Evolutionary conservation across 163 green algal species (phyloP).

Genomic region (Trebouxia gelatinosa): DNA sequence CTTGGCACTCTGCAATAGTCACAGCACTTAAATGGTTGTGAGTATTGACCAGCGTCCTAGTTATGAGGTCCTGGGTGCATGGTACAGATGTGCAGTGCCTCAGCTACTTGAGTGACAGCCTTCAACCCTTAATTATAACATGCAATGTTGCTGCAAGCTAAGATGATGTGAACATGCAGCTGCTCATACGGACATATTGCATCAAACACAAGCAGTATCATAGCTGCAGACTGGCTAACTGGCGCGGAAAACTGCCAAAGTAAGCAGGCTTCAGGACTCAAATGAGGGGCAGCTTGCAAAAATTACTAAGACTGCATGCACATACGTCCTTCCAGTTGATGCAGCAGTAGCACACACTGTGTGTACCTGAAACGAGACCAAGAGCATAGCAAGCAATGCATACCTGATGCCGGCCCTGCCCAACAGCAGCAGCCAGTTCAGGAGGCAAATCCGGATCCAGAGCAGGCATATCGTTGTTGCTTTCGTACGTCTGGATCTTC

Average conservation of each 20-base stretch:
- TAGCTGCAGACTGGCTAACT: background rate
- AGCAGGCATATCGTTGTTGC: background rate
- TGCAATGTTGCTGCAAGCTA: no score
- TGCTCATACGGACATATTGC: no score
- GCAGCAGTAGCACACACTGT: background rate
- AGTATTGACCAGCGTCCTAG: background rate
- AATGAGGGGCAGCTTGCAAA: background rate
- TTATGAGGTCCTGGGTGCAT: background rate
- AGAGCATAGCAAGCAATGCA: background rate
- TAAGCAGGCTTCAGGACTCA: background rate
- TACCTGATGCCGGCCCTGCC: background rate
- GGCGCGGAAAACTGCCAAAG: background rate
- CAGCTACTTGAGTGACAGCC: background rate
- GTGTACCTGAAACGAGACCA: background rate
- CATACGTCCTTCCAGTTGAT: background rate
- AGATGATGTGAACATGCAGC: no score
- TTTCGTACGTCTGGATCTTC: constrained; percentile 46
- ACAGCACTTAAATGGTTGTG: background rate
- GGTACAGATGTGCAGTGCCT: no score
- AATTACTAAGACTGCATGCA: background rate
- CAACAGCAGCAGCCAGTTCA: constrained; percentile 38
- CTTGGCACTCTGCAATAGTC: background rate
- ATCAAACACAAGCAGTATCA: background rate
- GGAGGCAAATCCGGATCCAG: constrained; percentile 37
- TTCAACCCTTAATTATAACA: background rate